These are phyloP conservation scores for Penicillium sp. DNA, from an alignment of 2,329 filamentous ascomycete species.

Conservation along the genomic window DNA sequence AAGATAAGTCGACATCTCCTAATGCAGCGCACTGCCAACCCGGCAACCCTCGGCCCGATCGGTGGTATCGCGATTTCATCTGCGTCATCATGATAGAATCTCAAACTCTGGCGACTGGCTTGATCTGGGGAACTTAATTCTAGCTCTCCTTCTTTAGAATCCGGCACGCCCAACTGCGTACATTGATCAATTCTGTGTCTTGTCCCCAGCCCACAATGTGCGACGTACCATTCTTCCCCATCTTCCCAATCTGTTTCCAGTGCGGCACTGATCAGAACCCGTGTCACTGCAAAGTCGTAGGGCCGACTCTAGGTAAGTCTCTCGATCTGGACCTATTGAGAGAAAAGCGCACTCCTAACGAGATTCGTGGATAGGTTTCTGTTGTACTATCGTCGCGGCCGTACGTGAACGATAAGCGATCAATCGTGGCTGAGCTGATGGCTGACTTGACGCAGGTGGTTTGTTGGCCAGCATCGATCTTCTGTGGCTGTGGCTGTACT, in stretches of 20 bases:
- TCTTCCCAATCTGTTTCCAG: conserved; percentile 55
- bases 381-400: conserved; percentile 48
- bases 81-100: conserved; percentile 28
- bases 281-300: conserved; percentile 57
- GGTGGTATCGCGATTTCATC: conserved; percentile 16
- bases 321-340: neutral
- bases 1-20: neutral
- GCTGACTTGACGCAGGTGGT: conserved; percentile 40
- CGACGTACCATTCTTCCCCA: conserved; percentile 43
- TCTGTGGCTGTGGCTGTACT: conserved; percentile 58
- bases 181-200: neutral
- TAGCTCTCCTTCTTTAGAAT: neutral
- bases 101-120: neutral
- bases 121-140: neutral
- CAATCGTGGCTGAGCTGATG: neutral
- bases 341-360: neutral
- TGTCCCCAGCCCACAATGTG: conserved; percentile 31
- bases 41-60: conserved; percentile 5
- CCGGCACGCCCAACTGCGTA: neutral
- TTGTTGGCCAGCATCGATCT: conserved; percentile 55
- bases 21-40: neutral
- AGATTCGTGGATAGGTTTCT: conserved; percentile 37
- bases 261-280: conserved; percentile 58
- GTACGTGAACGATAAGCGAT: conserved; percentile 37
- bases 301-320: conserved; percentile 52